phyloP scores from a whole-genome alignment of 2,329 filamentous ascomycete genomes.

The Aspergillus pseudonomiae region DNA sequence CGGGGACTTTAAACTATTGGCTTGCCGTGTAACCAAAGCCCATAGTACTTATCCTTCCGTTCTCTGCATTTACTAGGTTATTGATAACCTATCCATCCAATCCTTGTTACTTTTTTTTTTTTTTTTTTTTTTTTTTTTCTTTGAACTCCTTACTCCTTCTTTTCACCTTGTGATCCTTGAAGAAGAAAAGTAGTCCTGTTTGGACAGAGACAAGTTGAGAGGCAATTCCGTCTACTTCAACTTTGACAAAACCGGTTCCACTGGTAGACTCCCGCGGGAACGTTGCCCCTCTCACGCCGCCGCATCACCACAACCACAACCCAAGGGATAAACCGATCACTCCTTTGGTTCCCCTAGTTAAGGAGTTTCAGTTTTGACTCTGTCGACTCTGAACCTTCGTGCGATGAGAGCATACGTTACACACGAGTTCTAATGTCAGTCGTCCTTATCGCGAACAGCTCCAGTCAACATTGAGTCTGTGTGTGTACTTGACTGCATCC shows the following conservation, averaged over 20 bases:
- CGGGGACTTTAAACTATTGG: conserved; percentile 7
- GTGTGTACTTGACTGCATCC: conserved; percentile 15
- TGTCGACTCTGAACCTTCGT: conserved; percentile 21
- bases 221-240: background rate
- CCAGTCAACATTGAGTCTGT: conserved; percentile 16
- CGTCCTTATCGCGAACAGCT: conserved; percentile 22
- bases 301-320: conserved; percentile 6
- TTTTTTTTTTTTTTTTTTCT: background rate
- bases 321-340: conserved; percentile 21
- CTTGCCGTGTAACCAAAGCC: conserved; percentile 8
- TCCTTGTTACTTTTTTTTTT: background rate
- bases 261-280: conserved; percentile 17
- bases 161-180: background rate
- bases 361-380: conserved; percentile 8
- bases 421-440: conserved; percentile 24
- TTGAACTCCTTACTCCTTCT: background rate
- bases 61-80: background rate
- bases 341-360: conserved; percentile 20
- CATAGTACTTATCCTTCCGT: background rate
- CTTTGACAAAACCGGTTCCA: conserved; percentile 6
- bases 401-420: conserved; percentile 25
- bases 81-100: background rate
- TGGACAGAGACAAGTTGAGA: background rate
- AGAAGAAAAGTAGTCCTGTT: background rate
- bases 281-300: conserved; percentile 20